phyloP scores from a whole-genome alignment of 306 rosid species.

The Prunus dulcis region DNA sequence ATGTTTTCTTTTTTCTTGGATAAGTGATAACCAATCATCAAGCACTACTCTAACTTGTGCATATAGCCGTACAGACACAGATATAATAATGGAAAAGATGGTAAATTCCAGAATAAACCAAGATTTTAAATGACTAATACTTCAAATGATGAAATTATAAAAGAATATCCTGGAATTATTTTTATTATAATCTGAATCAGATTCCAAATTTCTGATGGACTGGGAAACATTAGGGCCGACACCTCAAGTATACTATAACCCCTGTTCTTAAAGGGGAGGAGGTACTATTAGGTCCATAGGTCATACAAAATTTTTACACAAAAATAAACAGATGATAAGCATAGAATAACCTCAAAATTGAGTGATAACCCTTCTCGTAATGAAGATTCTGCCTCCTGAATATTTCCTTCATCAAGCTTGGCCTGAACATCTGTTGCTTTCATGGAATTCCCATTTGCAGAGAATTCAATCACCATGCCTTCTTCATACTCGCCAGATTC shows the following conservation, averaged over 20 bases:
- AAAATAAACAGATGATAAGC: background rate
- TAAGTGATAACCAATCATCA: conserved; percentile 10
- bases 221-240: background rate
- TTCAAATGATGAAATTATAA: too few relatives aligned
- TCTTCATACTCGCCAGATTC: conserved; percentile 40
- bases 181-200: background rate
- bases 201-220: background rate
- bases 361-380: conserved; percentile 82
- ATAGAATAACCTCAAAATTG: conserved; percentile 65
- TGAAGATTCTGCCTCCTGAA: conserved; percentile 83
- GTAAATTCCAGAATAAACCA: background rate
- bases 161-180: too few relatives aligned
- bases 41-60: conserved; percentile 5
- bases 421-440: conserved; percentile 63
- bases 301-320: background rate
- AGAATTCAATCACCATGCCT: conserved; percentile 35
- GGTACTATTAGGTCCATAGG: background rate
- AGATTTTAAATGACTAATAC: background rate
- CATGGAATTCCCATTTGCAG: conserved; percentile 68
- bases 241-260: background rate
- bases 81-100: background rate
- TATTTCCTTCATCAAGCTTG: conserved; percentile 85
- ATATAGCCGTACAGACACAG: background rate
- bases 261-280: background rate
- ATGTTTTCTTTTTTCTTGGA: background rate